These are phyloP conservation scores for Monascus ruber DNA, from an alignment of 2,329 filamentous ascomycete species.

Conservation along the genomic window DNA sequence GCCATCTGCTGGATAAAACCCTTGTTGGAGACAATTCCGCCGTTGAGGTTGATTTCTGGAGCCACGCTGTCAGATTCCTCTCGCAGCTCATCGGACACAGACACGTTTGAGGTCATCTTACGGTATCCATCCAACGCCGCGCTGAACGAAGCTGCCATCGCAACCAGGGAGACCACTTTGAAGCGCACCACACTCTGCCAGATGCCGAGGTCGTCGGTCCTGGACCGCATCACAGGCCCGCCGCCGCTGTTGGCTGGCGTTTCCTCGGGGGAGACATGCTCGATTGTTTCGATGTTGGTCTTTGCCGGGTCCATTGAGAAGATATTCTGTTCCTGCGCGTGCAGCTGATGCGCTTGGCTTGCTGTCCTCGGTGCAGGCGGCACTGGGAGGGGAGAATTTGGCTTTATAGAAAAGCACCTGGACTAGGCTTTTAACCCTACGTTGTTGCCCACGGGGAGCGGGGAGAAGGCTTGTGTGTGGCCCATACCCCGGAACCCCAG, in stretches of 20 bases:
- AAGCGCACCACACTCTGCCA: conserved; percentile 27
- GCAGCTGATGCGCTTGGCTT: too few species aligned
- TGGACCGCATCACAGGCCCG: conserved; percentile 24
- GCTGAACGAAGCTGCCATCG: conserved; percentile 32
- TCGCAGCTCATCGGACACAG: not conserved
- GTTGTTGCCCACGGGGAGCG: too few species aligned
- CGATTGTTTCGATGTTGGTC: conserved; percentile 1
- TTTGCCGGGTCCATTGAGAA: conserved; percentile 3
- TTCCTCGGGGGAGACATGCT: conserved; percentile 1
- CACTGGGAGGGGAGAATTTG: too few species aligned
- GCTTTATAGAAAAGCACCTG: too few species aligned
- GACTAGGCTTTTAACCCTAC: too few species aligned
- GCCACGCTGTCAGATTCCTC: not conserved
- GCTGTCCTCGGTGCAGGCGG: too few species aligned
- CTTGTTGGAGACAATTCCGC: conserved; percentile 30
- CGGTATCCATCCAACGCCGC: conserved; percentile 35
- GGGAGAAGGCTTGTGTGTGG: too few species aligned
- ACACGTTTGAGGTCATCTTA: conserved; percentile 9
- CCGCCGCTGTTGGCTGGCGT: not conserved
- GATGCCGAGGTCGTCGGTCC: conserved; percentile 27
- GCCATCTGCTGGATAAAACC: conserved; percentile 31
- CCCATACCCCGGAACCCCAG: too few species aligned
- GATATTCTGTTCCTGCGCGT: too few species aligned
- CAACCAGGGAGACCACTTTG: conserved; percentile 24
- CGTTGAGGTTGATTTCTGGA: conserved; percentile 24